Evolutionary conservation across 2,329 filamentous ascomycete species (phyloP).

Genomic region (Colletotrichum spaethianum): DNA sequence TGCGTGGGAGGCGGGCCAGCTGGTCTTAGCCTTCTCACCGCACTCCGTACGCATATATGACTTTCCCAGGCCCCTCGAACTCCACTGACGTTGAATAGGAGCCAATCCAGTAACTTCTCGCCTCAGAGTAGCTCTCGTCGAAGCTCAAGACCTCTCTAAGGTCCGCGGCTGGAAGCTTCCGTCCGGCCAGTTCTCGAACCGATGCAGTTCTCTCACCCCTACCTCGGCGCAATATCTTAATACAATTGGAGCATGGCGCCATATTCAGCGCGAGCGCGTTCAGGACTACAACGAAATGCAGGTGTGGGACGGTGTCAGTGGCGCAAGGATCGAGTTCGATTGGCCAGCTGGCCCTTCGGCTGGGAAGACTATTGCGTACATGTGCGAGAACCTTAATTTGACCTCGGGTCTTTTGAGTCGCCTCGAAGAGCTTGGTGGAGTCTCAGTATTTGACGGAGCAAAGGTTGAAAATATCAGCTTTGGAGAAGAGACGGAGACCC

Average conservation of each 20-base stretch:
- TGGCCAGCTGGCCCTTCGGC: conserved; percentile 67
- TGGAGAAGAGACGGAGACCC: conserved; percentile 76
- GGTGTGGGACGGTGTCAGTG: conserved; percentile 96
- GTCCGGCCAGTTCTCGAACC: conserved; percentile 84
- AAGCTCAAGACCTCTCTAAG: conserved; percentile 86
- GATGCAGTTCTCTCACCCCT: conserved; percentile 95
- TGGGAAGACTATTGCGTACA: conserved; percentile 86
- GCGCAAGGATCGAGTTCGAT: conserved; percentile 90
- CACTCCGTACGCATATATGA: conserved; percentile 72
- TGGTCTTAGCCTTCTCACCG: conserved; percentile 85
- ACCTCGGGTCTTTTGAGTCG: conserved; percentile 82
- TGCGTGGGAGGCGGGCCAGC: conserved; percentile 92
- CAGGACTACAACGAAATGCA: conserved; percentile 97
- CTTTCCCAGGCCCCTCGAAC: not conserved
- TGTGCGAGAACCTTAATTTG: conserved; percentile 95
- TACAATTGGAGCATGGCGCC: conserved; percentile 86
- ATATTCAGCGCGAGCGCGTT: conserved; percentile 80
- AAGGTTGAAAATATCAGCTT: conserved; percentile 85
- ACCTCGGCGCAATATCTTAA: conserved; percentile 87
- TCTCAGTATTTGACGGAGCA: conserved; percentile 81
- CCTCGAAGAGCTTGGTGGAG: conserved; percentile 77
- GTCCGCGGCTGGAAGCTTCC: conserved; percentile 77
- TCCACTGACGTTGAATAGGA: conserved; percentile 62
- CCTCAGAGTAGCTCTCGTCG: conserved; percentile 89
- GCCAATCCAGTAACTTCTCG: conserved; percentile 81